Base-by-base conservation (phyloP, 805 yeast species). In the Zygosaccharomyces bisporus region DNA sequence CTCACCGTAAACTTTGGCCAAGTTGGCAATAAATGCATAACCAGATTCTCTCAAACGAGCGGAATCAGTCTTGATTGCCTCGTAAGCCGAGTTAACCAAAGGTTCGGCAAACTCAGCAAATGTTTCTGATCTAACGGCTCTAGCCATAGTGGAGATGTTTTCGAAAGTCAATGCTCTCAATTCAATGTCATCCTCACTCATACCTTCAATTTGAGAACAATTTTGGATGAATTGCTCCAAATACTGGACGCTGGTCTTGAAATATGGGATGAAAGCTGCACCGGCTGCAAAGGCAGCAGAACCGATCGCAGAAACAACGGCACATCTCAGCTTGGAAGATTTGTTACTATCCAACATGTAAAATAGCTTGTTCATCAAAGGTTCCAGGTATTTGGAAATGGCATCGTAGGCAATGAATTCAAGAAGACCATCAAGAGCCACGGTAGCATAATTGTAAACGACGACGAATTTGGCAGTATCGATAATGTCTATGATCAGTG, bases 261-360 rank as follows among this genome's bases (percentile, higher is more conserved):
- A 91, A 72, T 77, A 93, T 48, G 98, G 97, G 48, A 76, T 72
- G 69, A 86, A 93, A 31, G 85, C 76, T 57, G 82, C 81, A 68
- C 97, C 96, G 34, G 96, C 80, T 45, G 98, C 95, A 62, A 83
- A 89, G 21, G 99, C 98, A 47, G 96, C 87, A 31, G 98, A 90
- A 44, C 98, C 98, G 64, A 93, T 86, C 31, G 97, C 96, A 43
- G 95, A 86, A 47, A 93, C 96, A 60, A 86, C 82, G 48, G 87
- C 86, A 39, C 86, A 71, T 65, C 81, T 83, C 61, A 86, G 73
- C 47, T 68, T 69, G 12, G 95, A 78, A 17, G 90, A 83, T 55
- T 80, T 75, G 39, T 95, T 86, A 51, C 77, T 73, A 57, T 80
- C 83, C 57, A 91, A 77, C 86, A 93, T 84, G 46, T 76, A 79